phyloP scores from a whole-genome alignment of 805 yeast species.

The Saccharomycopsis schoenii region DNA sequence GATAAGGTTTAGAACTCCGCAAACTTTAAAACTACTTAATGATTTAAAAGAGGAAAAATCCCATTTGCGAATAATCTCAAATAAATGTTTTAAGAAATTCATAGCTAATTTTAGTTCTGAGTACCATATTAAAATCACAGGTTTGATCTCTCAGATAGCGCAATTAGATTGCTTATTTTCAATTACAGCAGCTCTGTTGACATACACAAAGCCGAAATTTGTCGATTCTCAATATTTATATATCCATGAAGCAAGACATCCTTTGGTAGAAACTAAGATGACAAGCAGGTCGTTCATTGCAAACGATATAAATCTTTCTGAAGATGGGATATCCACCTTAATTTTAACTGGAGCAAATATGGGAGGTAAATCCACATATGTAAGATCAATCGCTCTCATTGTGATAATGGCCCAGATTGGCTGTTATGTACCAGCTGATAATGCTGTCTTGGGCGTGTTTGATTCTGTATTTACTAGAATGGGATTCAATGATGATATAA shows the following conservation, averaged over 20 bases:
- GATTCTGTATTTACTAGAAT: constrained; percentile 52
- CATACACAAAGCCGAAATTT: constrained; percentile 42
- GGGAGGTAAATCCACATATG: constrained; percentile 81
- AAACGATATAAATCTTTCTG: constrained; percentile 47
- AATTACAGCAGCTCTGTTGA: constrained; percentile 47
- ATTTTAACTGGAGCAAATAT: constrained; percentile 80
- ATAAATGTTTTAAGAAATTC: constrained; percentile 37
- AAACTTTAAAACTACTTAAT: constrained; percentile 39
- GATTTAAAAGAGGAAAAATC: constrained; percentile 54
- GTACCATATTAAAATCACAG: constrained; percentile 29
- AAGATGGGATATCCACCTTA: constrained; percentile 32
- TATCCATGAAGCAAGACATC: constrained; percentile 53
- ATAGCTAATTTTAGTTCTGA: constrained; percentile 29
- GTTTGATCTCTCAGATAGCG: constrained; percentile 39
- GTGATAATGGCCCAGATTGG: constrained; percentile 74
- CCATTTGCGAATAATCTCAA: constrained; percentile 35
- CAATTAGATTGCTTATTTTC: constrained; percentile 59
- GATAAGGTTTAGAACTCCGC: constrained; percentile 65
- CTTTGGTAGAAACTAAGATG: constrained; percentile 47
- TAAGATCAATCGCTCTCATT: constrained; percentile 60
- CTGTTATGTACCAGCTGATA: constrained; percentile 58
- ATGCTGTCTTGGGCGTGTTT: constrained; percentile 54
- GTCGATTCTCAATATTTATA: constrained; percentile 38
- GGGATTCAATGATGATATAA: constrained; percentile 76
- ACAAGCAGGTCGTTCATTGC: constrained; percentile 41